phyloP scores from a whole-genome alignment of 1,139 yeast genomes.

The Trichomonascaceae sp. region DNA sequence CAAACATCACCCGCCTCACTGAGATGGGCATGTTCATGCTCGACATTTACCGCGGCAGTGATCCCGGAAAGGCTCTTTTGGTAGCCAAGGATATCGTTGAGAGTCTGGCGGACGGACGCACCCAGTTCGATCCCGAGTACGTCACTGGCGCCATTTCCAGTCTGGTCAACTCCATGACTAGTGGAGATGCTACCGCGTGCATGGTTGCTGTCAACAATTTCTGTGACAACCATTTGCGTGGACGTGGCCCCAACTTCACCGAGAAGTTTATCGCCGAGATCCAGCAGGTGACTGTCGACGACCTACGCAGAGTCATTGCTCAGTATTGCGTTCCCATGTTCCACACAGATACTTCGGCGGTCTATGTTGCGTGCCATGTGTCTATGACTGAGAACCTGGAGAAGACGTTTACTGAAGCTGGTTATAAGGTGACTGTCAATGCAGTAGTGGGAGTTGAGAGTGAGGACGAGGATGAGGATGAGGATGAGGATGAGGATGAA shows the following conservation, averaged over 20 bases:
- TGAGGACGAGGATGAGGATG: constrained; percentile 23
- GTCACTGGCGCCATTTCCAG: constrained; percentile 66
- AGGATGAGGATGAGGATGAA: constrained; percentile 14
- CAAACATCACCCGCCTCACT: constrained; percentile 41
- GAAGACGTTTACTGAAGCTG: constrained; percentile 36
- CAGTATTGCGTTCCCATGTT: constrained; percentile 43
- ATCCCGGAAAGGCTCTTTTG: constrained; percentile 56
- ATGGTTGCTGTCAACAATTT: constrained; percentile 58
- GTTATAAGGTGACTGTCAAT: constrained; percentile 51
- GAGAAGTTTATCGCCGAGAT: constrained; percentile 22
- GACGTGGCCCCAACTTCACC: constrained; percentile 57
- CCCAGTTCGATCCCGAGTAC: constrained; percentile 41
- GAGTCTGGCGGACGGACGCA: constrained; percentile 41
- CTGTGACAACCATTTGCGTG: constrained; percentile 49
- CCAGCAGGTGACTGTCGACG: constrained; percentile 37
- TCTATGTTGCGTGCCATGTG: constrained; percentile 67
- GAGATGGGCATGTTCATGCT: constrained; percentile 61
- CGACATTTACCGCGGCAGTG: constrained; percentile 72
- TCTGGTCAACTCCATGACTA: constrained; percentile 59
- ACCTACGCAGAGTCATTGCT: constrained; percentile 42
- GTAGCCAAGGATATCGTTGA: constrained; percentile 58
- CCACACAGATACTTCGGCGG: constrained; percentile 37
- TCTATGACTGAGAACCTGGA: constrained; percentile 39
- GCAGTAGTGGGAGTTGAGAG: constrained; percentile 30
- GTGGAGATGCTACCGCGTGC: constrained; percentile 39